phyloP scores from a whole-genome alignment of 2,329 filamentous ascomycete species.

The Colletotrichum echinochloae region DNA sequence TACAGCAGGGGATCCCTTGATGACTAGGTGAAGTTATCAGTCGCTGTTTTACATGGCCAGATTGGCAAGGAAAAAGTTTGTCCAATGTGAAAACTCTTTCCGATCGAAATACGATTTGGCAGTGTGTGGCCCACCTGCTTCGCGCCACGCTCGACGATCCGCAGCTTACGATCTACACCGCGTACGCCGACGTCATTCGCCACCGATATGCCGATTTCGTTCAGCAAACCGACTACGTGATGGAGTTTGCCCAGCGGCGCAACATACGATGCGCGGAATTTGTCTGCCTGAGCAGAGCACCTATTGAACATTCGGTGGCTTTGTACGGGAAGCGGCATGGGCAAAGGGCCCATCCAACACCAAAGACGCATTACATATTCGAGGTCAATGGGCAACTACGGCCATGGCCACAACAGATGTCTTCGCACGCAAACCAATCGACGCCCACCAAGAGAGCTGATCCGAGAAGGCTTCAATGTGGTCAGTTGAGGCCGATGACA shows the following conservation, averaged over 20 bases:
- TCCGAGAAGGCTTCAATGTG: neutral
- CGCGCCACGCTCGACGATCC: constrained; percentile 23
- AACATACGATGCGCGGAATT: neutral
- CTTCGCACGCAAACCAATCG: neutral
- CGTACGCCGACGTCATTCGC: constrained; percentile 36
- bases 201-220: constrained; percentile 16
- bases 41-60: too few species aligned
- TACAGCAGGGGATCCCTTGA: neutral
- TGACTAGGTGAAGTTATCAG: neutral
- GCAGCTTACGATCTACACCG: constrained; percentile 3
- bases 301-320: neutral
- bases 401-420: neutral
- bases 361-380: neutral
- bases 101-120: neutral
- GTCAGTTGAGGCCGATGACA: neutral
- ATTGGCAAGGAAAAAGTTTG: too few species aligned
- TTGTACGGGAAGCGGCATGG: neutral
- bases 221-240: neutral
- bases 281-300: neutral
- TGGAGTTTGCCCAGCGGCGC: neutral
- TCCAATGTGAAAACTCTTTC: neutral
- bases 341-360: neutral
- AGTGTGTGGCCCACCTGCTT: neutral
- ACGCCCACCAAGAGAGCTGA: neutral
- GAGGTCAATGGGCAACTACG: neutral